Conservation (phyloP, 2,329 filamentous ascomycete species). For the Westerdykella aurantiaca region DNA sequence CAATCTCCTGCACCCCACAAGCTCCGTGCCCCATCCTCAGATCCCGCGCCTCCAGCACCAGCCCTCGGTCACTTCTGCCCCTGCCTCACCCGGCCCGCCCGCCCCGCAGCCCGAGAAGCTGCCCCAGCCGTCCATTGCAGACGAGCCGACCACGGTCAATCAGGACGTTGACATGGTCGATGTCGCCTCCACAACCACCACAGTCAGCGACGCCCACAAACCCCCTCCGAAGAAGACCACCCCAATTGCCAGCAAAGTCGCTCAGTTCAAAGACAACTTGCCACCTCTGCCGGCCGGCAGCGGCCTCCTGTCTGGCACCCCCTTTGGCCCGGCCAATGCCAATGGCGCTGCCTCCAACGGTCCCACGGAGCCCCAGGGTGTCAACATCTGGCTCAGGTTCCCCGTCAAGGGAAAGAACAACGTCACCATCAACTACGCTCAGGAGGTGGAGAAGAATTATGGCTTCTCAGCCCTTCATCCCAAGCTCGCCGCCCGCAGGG, state of each 20-base stretch:
- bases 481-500: constrained; percentile 78
- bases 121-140: neutral
- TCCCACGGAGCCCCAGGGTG: constrained; percentile 34
- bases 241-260: constrained; percentile 43
- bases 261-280: constrained; percentile 51
- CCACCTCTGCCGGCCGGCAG: constrained; percentile 57
- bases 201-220: neutral
- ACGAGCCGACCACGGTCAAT: neutral
- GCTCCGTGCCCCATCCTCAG: constrained; percentile 23
- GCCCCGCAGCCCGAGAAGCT: constrained; percentile 23
- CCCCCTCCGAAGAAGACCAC: constrained; percentile 5
- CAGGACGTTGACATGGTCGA: too few relatives aligned
- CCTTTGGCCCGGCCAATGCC: constrained; percentile 51
- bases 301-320: constrained; percentile 57
- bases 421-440: constrained; percentile 91
- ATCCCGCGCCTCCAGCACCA: constrained; percentile 31
- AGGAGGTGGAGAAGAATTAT: constrained; percentile 86
- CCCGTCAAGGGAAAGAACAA: constrained; percentile 76
- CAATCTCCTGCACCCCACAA: constrained; percentile 70
- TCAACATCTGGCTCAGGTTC: constrained; percentile 83
- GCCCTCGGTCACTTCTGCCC: constrained; percentile 35
- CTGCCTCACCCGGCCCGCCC: constrained; percentile 32
- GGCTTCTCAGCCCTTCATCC: constrained; percentile 93
- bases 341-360: constrained; percentile 45
- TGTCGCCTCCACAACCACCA: too few relatives aligned